Evolutionary conservation across 257 asterid species (phyloP).

Genomic region (Solanum virginianum): DNA sequence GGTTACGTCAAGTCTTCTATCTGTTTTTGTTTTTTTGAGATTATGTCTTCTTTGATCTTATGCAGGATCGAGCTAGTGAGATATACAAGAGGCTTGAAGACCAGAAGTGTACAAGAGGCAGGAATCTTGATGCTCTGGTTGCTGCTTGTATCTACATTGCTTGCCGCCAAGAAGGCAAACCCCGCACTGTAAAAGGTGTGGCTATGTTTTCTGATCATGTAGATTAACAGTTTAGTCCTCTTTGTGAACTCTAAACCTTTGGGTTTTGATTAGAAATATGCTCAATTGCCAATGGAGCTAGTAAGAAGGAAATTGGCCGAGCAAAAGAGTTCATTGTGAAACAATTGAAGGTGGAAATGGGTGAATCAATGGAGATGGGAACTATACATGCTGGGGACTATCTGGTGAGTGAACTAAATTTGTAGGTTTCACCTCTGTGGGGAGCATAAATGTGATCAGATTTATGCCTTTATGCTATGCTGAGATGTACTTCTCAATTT

Average conservation of each 20-base stretch:
- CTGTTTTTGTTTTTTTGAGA: not conserved
- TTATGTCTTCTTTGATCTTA: not conserved
- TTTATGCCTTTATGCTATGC: not conserved
- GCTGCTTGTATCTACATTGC: constrained; percentile 93
- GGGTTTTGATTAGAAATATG: constrained; percentile 63
- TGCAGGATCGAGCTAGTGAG: constrained; percentile 81
- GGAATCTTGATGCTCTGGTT: constrained; percentile 77
- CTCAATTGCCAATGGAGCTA: constrained; percentile 81
- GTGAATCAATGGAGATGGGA: constrained; percentile 83
- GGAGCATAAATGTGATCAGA: not conserved
- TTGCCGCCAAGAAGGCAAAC: constrained; percentile 82
- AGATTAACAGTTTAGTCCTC: constrained; percentile 8
- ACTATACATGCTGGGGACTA: constrained; percentile 90
- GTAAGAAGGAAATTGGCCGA: constrained; percentile 87
- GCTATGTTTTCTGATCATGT: constrained; percentile 10
- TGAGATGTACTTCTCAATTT: not conserved
- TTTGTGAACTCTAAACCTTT: constrained; percentile 32
- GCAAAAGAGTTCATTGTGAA: constrained; percentile 86
- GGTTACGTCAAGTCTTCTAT: not conserved
- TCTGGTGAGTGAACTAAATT: constrained; percentile 39
- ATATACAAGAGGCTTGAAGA: constrained; percentile 79
- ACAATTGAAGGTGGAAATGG: constrained; percentile 91
- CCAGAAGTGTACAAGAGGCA: constrained; percentile 87
- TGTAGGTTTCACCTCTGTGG: not conserved
- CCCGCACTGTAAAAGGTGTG: constrained; percentile 91